Percentiles rank a stretch among this genome's conserved stretches.
These are phyloP conservation scores for Diaporthe sp. DNA, from an alignment of 2,329 filamentous ascomycete species.

Conservation along the genomic window DNA sequence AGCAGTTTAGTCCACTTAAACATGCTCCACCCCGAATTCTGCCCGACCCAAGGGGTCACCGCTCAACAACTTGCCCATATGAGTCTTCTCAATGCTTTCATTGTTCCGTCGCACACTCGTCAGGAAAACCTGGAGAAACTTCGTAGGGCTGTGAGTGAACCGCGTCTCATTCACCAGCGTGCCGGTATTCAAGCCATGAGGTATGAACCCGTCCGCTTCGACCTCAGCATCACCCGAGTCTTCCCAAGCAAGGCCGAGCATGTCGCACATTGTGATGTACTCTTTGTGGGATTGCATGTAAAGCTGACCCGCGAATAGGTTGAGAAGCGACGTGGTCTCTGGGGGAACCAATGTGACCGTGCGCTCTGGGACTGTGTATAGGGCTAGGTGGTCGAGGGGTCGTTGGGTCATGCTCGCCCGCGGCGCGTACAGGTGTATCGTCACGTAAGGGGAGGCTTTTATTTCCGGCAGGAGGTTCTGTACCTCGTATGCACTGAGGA, in stretches of 20 bases:
- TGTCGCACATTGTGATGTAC: constrained; percentile 66
- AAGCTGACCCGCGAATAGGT: constrained; percentile 77
- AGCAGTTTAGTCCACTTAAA: not conserved
- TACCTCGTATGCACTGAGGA: constrained; percentile 74
- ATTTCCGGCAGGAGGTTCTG: constrained; percentile 63
- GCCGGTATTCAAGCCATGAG: constrained; percentile 31
- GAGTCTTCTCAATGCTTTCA: constrained; percentile 56
- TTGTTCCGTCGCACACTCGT: constrained; percentile 56
- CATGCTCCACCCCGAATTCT: constrained; percentile 41
- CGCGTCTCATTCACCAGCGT: constrained; percentile 43
- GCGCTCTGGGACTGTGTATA: constrained; percentile 56
- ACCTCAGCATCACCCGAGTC: constrained; percentile 42
- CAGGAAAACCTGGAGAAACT: constrained; percentile 55
- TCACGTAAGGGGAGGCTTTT: constrained; percentile 49
- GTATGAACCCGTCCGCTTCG: constrained; percentile 53
- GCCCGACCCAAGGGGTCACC: constrained; percentile 45
- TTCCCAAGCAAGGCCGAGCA: constrained; percentile 62
- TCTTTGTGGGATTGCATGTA: constrained; percentile 70
- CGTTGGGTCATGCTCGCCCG: constrained; percentile 54
- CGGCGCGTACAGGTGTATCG: constrained; percentile 67
- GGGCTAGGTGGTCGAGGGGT: constrained; percentile 60
- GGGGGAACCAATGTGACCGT: constrained; percentile 31
- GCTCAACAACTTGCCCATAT: constrained; percentile 56
- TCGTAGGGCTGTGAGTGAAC: constrained; percentile 54
- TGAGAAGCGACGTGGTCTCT: constrained; percentile 57